phyloP scores from a whole-genome alignment of 192 early-diverging fungal genomes.

The Umbelopsis sp. region DNA sequence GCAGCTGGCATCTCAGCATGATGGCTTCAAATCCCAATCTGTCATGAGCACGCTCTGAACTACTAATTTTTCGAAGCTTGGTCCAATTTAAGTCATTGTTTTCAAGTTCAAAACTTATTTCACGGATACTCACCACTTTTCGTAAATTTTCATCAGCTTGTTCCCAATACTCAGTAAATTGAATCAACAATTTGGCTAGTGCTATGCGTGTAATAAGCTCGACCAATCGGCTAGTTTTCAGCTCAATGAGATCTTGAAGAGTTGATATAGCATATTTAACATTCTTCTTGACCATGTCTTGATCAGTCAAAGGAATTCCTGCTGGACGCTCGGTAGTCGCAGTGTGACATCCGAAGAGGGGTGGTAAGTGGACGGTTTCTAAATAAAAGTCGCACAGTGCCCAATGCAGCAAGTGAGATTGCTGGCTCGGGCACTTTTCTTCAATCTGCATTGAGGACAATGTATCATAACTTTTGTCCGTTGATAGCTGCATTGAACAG shows the following conservation, averaged over 20 bases:
- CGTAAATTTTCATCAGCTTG: slow-evolving; percentile 6
- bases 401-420: slow-evolving; percentile 3
- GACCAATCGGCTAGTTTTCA: not conserved
- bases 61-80: slow-evolving; percentile 2
- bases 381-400: slow-evolving; percentile 5
- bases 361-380: not conserved
- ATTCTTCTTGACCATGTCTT: not conserved
- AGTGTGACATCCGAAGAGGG: not conserved
- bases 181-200: not conserved
- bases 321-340: not conserved
- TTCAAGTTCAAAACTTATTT: not conserved
- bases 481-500: too few relatives aligned
- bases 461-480: not conserved
- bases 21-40: not conserved
- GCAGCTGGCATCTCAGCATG: not conserved
- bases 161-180: slow-evolving; percentile 1
- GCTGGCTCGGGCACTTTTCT: not conserved
- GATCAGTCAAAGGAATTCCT: not conserved
- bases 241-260: not conserved
- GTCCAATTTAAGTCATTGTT: not conserved
- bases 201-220: not conserved
- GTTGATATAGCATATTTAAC: slow-evolving; percentile 12
- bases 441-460: too few relatives aligned
- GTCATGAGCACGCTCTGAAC: not conserved
- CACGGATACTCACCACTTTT: not conserved